Evolutionary conservation across 2,329 filamentous ascomycete species (phyloP).

Genomic region (Iodosphaeria phyllophila): DNA sequence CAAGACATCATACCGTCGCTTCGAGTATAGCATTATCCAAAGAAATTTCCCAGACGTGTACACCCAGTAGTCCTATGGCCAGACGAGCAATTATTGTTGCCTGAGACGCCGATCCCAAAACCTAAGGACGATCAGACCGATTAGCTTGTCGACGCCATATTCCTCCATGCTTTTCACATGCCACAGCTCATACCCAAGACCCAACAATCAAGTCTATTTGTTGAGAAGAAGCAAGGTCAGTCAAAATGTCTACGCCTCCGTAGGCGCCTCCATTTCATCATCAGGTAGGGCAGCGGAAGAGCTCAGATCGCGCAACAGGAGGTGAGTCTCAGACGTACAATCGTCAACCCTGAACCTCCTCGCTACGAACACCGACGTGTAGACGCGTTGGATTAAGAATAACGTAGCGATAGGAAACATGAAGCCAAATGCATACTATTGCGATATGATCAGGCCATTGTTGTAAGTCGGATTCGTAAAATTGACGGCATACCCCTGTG

Average conservation of each 20-base stretch:
- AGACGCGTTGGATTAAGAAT: constrained; percentile 3
- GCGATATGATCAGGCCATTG: not conserved
- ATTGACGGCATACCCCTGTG: constrained; percentile 3
- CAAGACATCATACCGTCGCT: constrained; percentile 1
- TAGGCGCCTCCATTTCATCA: no score
- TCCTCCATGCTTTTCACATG: no score
- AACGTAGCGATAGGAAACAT: constrained; percentile 2
- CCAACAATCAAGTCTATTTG: no score
- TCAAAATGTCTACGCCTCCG: no score
- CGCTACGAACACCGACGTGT: constrained; percentile 3
- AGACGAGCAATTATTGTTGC: constrained; percentile 2
- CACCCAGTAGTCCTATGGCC: constrained; percentile 1
- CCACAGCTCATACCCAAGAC: no score
- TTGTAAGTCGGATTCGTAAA: constrained; percentile 2
- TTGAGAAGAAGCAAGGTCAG: no score
- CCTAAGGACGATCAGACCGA: constrained; percentile 1
- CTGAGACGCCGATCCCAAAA: constrained; percentile 1
- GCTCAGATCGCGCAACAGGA: no score
- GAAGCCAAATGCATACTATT: constrained; percentile 1
- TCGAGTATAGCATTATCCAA: constrained; percentile 2
- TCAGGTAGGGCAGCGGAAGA: no score
- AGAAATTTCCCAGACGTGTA: constrained; percentile 4
- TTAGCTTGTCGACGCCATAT: not conserved
- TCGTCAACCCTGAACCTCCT: constrained; percentile 3
- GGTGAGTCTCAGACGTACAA: constrained; percentile 2